Evolutionary conservation across 2,329 filamentous ascomycete genomes (phyloP), one percentile per base, ranked within the genome.

Genomic region (Diaporthe aspalathi): DNA sequence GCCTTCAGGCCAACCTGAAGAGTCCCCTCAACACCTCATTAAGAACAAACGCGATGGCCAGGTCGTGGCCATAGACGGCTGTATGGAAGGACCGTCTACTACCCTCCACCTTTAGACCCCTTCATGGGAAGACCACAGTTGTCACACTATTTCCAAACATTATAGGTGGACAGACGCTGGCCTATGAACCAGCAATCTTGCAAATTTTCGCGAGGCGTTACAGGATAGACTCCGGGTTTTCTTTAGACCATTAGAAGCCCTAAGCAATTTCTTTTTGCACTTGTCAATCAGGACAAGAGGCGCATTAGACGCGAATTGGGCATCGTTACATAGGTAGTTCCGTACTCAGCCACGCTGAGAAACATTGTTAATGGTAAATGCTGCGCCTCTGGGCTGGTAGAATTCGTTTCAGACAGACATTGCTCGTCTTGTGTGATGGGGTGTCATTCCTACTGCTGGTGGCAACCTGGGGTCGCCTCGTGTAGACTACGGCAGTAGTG

Each of bases 141-240:
- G 49, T 60, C 43, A 52, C n/a, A 29, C 1, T n/a, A 22, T 60
- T 38, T 27, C n/a, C 27, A 24, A 9, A 47, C 47, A 53, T 12
- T 38, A 20, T 32, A 45, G 20, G 20, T 6, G n/a, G 43, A 20
- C 29, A n/a, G 40, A 43, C 27, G 53, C 53, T 32, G 53, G 47
- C 22, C 43, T 35, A 7, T 9, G 32, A 65, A 65, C 57, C 62
- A 70, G 71, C 68, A 60, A 54, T 67, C n/a, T 35, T 70, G 22
- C 14, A 29, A 20, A 62, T 17, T 62, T 56, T 67, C 24, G 71
- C 71, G 60, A 67, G 71, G 71, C 71, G 71, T 72, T 72, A 45
- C 60, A 22, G 71, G 68, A 45, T 72, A 72, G 62, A 70, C 20
- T 29, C 32, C 63, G 60, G 67, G 67, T 38, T 65, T 56, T 70